Percentiles rank a stretch among this genome's conserved stretches.
Conservation (phyloP, 2,329 filamentous ascomycete species). For the Stagonosporopsis vannaccii region DNA sequence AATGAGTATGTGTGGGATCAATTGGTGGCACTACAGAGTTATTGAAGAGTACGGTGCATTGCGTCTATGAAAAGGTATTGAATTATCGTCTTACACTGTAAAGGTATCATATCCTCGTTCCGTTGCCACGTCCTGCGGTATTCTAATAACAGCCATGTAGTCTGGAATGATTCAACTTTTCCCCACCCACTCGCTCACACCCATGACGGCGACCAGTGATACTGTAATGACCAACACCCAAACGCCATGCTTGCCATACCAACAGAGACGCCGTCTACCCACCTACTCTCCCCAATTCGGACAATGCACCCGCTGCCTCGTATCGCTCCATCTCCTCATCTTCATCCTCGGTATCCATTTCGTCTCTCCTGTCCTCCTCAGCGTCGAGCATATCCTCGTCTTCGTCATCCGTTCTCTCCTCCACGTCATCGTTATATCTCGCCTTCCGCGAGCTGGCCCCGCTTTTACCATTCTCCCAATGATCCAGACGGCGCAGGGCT, state of each 20-base stretch:
- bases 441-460: constrained; percentile 12
- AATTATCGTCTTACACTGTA: not conserved
- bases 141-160: not conserved
- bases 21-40: no score
- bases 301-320: not conserved
- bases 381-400: constrained; percentile 43
- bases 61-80: not conserved
- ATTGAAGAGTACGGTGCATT: not conserved
- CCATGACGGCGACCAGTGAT: not conserved
- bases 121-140: not conserved
- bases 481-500: constrained; percentile 68
- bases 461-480: constrained; percentile 66
- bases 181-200: not conserved
- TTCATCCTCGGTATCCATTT: constrained; percentile 39
- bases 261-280: not conserved
- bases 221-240: not conserved
- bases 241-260: not conserved
- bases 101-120: not conserved
- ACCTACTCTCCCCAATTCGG: not conserved
- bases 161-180: not conserved
- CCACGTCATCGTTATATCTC: constrained; percentile 11
- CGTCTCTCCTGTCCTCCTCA: constrained; percentile 38
- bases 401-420: constrained; percentile 24
- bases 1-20: no score
- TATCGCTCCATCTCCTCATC: constrained; percentile 41